These are phyloP conservation scores for Platanthera zijinensis DNA, from an alignment of 106 monocot species.

Conservation along the genomic window DNA sequence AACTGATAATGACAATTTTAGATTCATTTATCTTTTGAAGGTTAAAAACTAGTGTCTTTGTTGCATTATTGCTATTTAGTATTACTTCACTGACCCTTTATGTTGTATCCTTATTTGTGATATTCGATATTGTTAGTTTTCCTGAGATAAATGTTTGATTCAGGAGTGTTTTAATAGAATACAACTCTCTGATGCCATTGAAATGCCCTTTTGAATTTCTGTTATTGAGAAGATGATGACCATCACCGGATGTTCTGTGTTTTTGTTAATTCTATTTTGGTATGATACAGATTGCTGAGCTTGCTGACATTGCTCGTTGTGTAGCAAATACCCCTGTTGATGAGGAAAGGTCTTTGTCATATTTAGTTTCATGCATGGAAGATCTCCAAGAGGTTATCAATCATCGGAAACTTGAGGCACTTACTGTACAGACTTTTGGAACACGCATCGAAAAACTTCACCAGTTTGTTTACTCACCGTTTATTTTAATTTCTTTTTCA, in stretches of 20 bases:
- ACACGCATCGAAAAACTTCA: slow-evolving; percentile 95
- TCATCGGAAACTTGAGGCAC: slow-evolving; percentile 79
- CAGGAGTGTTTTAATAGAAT: background rate
- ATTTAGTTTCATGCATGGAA: slow-evolving; percentile 83
- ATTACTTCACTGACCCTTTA: background rate
- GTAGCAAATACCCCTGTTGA: slow-evolving; percentile 66
- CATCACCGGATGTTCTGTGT: background rate
- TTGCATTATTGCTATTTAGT: background rate
- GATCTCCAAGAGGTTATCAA: slow-evolving; percentile 93
- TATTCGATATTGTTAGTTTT: background rate
- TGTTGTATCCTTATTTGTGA: background rate
- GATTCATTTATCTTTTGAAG: background rate
- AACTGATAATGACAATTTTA: background rate
- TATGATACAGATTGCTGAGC: slow-evolving; percentile 62
- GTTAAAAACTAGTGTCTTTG: background rate
- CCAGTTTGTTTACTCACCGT: slow-evolving; percentile 34
- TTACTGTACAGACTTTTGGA: slow-evolving; percentile 98
- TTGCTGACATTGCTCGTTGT: slow-evolving; percentile 98
- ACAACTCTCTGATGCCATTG: background rate
- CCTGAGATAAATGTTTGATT: background rate
- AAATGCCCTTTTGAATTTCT: background rate
- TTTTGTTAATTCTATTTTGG: background rate
- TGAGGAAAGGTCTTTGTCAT: slow-evolving; percentile 67
- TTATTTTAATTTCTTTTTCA: background rate
- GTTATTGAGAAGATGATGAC: background rate